Conservation (phyloP, 768 basidiomycete genomes). For the Lentinula edodes region DNA sequence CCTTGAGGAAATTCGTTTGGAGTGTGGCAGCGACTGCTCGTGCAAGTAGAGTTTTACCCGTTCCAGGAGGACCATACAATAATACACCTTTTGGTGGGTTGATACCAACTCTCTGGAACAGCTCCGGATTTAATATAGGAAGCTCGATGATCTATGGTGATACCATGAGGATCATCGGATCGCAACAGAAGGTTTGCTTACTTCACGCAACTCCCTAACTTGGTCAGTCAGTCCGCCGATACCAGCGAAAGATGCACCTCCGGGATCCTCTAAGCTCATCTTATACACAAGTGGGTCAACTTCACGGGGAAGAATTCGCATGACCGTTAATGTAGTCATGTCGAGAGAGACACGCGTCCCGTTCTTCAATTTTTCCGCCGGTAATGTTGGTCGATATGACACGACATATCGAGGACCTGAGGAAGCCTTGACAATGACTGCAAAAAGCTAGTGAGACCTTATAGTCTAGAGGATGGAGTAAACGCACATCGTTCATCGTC, state of each 20-base stretch:
- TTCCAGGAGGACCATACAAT: slow-evolving; percentile 94
- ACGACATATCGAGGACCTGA: slow-evolving; percentile 98
- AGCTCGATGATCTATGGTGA: slow-evolving; percentile 82
- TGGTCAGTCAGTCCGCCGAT: slow-evolving; percentile 96
- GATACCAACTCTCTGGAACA: slow-evolving; percentile 94
- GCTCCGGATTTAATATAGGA: slow-evolving; percentile 88
- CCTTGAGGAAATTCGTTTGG: slow-evolving; percentile 94
- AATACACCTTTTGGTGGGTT: slow-evolving; percentile 95
- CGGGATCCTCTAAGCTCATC: slow-evolving; percentile 98
- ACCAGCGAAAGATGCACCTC: slow-evolving; percentile 91
- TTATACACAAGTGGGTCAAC: slow-evolving; percentile 99
- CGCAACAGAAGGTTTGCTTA: slow-evolving; percentile 23
- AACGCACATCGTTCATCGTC: slow-evolving; percentile 93
- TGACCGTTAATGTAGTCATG: slow-evolving; percentile 98
- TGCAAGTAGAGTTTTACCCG: slow-evolving; percentile 93
- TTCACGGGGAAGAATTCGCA: slow-evolving; percentile 96
- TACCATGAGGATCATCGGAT: background rate
- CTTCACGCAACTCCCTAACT: slow-evolving; percentile 94
- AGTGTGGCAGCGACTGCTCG: slow-evolving; percentile 94
- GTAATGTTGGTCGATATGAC: slow-evolving; percentile 89
- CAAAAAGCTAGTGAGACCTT: background rate
- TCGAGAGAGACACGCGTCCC: slow-evolving; percentile 96
- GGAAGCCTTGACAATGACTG: slow-evolving; percentile 98
- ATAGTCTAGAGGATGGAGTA: background rate
- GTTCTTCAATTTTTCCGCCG: slow-evolving; percentile 86